A percentile compares a stretch with the other conserved stretches of the same genome.
Evolutionary conservation across 306 rosid genomes (phyloP).

Genomic region (Parietaria judaica): DNA sequence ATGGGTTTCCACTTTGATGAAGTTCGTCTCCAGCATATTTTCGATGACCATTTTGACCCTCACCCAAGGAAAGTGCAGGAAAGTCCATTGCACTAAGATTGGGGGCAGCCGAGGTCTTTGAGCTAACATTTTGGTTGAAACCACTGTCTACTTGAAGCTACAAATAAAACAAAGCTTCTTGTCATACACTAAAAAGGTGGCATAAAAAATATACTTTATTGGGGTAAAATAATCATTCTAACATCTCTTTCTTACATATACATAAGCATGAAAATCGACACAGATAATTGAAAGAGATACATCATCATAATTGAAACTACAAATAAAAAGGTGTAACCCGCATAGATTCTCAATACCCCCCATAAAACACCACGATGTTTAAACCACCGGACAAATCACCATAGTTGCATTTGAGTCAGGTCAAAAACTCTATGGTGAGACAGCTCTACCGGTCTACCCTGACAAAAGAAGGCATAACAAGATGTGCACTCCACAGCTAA

Average conservation of each 20-base stretch:
- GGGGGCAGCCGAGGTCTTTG: constrained; percentile 66
- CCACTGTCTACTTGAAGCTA: constrained; percentile 90
- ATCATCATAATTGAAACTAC: constrained; percentile 2
- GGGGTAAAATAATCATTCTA: not conserved
- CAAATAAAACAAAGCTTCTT: constrained; percentile 26
- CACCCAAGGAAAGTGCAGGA: constrained; percentile 65
- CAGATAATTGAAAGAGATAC: not conserved
- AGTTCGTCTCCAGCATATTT: constrained; percentile 58
- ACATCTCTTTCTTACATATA: constrained; percentile 2
- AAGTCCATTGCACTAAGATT: constrained; percentile 77
- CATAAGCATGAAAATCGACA: constrained; percentile 12
- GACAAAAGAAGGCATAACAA: constrained; percentile 37
- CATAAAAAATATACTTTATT: constrained; percentile 6
- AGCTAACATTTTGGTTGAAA: constrained; percentile 56
- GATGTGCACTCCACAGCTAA: constrained; percentile 22
- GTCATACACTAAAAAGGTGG: constrained; percentile 2
- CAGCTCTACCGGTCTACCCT: constrained; percentile 36
- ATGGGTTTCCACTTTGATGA: constrained; percentile 57
- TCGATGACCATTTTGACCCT: constrained; percentile 42
- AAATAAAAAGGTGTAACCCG: constrained; percentile 9
- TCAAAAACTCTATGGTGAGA: constrained; percentile 23
- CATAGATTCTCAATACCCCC: constrained; percentile 16
- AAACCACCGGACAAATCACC: constrained; percentile 20
- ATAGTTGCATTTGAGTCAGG: constrained; percentile 20
- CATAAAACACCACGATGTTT: constrained; percentile 22